A percentile compares a stretch with the other conserved stretches of the same genome.
Conservation (phyloP, 176 grass and related monocot genomes). For the Carex scoparia region DNA sequence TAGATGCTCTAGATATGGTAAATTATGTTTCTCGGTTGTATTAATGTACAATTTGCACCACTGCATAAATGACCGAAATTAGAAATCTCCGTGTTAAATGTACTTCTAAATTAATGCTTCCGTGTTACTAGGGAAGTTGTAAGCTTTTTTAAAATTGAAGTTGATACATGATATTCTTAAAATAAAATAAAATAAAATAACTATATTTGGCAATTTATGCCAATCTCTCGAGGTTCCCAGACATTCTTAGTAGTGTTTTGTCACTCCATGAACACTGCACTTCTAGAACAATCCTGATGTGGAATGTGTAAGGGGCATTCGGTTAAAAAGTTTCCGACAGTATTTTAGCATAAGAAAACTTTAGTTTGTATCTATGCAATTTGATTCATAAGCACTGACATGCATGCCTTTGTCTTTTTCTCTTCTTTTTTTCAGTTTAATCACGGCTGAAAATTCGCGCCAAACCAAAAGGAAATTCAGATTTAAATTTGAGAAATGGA, state of each 20-base stretch:
- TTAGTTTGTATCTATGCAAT: not conserved
- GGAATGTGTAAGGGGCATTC: not conserved
- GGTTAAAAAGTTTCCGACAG: not conserved
- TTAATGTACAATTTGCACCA: not conserved
- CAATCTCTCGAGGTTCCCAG: not conserved
- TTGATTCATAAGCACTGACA: slow-evolving; percentile 11
- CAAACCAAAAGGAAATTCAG: slow-evolving; percentile 7
- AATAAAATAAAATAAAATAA: too few species aligned
- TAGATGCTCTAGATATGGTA: not conserved
- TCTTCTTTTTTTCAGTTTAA: slow-evolving; percentile 24
- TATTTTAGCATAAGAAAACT: not conserved
- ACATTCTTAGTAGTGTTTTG: not conserved
- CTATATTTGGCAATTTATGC: slow-evolving; percentile 13
- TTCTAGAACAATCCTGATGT: not conserved
- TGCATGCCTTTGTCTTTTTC: slow-evolving; percentile 4
- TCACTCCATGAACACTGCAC: not conserved
- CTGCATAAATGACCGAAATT: not conserved
- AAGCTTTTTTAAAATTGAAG: not conserved
- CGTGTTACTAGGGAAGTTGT: not conserved
- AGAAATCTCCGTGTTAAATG: not conserved
- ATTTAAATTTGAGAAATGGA: slow-evolving; percentile 39
- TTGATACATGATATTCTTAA: not conserved
- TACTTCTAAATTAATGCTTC: not conserved
- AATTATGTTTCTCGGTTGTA: not conserved
- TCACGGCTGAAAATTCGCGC: not conserved